Conservation (phyloP, 1,139 yeast genomes). For the Protomyces inundatus region DNA sequence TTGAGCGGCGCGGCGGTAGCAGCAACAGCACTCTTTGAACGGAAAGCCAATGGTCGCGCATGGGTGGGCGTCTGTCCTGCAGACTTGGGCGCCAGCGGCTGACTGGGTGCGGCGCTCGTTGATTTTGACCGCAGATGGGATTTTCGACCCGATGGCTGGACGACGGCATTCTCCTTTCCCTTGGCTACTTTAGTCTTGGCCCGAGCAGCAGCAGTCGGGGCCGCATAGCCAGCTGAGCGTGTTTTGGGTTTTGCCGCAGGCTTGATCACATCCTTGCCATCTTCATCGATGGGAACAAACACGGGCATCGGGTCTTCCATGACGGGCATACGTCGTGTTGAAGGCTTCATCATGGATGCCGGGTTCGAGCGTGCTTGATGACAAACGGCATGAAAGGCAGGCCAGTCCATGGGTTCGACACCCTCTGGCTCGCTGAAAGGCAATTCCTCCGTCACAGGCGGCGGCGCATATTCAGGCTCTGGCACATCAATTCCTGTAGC, state of each 20-base stretch:
- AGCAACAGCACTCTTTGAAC: background rate
- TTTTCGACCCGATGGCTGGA: background rate
- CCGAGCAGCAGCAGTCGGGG: conserved; percentile 11
- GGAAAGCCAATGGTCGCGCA: background rate
- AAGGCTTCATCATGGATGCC: background rate
- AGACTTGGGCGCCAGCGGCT: background rate
- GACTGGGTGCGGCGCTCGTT: background rate
- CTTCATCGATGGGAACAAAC: background rate
- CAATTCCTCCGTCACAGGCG: conserved; percentile 17
- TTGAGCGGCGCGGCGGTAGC: background rate
- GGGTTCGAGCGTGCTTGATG: background rate
- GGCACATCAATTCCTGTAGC: conserved; percentile 19
- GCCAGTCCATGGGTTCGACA: conserved; percentile 22
- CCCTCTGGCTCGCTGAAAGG: conserved; percentile 16
- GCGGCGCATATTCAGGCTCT: conserved; percentile 22
- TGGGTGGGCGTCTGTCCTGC: background rate
- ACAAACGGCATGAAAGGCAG: background rate
- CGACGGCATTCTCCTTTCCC: background rate
- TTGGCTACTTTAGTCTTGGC: conserved; percentile 1
- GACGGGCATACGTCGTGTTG: background rate
- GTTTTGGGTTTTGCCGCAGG: background rate
- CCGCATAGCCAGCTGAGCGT: conserved; percentile 8
- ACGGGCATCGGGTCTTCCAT: background rate
- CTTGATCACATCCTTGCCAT: background rate
- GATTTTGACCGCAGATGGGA: background rate